Percentiles rank a stretch among this genome's conserved stretches.
These are phyloP conservation scores for Clonostachys chloroleuca DNA, from an alignment of 2,329 filamentous ascomycete genomes.

Conservation along the genomic window DNA sequence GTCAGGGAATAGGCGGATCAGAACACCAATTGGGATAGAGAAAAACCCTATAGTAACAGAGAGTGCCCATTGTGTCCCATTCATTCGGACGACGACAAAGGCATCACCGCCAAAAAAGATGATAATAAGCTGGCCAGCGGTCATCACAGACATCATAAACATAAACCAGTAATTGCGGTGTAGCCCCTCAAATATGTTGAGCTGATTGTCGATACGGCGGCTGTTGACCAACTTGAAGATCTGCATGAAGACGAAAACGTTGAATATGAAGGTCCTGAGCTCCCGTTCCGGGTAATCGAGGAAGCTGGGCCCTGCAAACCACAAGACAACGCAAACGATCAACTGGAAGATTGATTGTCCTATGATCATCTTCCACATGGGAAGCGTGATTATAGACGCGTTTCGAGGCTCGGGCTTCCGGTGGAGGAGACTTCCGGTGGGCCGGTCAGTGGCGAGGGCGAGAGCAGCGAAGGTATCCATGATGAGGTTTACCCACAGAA, in stretches of 20 bases:
- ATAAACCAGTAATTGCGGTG: conserved; percentile 74
- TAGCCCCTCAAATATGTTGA: conserved; percentile 64
- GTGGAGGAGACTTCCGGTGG: conserved; percentile 24
- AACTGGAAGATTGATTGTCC: conserved; percentile 71
- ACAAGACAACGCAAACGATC: conserved; percentile 56
- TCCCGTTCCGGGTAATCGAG: conserved; percentile 25
- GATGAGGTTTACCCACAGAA: conserved; percentile 57
- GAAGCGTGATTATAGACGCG: conserved; percentile 51
- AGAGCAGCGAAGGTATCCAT: conserved; percentile 56
- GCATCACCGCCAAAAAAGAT: conserved; percentile 66
- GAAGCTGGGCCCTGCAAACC: conserved; percentile 51
- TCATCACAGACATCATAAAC: conserved; percentile 60
- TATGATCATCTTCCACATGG: conserved; percentile 83
- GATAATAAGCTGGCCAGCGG: conserved; percentile 68
- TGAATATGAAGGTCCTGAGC: conserved; percentile 67
- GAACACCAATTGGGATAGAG: conserved; percentile 56
- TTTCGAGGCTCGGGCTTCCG: conserved; percentile 17
- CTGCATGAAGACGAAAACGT: conserved; percentile 80
- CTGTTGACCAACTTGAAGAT: conserved; percentile 66
- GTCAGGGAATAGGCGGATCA: conserved; percentile 35
- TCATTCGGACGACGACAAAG: conserved; percentile 57
- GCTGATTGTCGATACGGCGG: conserved; percentile 74
- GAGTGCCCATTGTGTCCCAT: conserved; percentile 65
- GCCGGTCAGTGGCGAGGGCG: conserved; percentile 34
- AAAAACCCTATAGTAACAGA: conserved; percentile 64